phyloP scores from a whole-genome alignment of 371 early-diverging fungal species.

The Capillidium heterosporum region DNA sequence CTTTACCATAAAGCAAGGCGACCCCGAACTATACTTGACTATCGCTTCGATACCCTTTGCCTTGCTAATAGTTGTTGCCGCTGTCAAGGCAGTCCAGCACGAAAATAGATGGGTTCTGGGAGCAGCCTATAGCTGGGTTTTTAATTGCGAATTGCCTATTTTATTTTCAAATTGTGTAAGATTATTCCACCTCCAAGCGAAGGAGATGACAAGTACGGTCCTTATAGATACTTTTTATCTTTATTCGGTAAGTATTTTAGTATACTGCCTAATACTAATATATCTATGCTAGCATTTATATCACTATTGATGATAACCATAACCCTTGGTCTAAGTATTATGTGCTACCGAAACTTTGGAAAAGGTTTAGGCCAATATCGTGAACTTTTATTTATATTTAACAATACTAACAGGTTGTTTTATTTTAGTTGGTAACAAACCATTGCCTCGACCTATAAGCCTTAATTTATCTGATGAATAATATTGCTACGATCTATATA shows the following conservation, averaged over 20 bases:
- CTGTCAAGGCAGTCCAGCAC: neutral
- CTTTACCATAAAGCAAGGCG: neutral
- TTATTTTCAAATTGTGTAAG: neutral
- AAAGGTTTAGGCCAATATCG: neutral
- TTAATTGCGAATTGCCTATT: neutral
- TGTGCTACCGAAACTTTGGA: neutral
- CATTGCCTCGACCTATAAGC: no score
- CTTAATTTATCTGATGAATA: no score
- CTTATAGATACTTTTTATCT: neutral
- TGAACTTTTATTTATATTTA: no score
- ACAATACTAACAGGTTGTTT: no score
- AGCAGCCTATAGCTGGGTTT: neutral
- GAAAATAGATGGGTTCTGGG: neutral
- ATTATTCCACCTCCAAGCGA: neutral
- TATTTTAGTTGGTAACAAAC: no score
- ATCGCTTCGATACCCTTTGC: neutral
- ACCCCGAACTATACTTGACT: neutral
- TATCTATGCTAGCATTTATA: neutral
- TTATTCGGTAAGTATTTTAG: neutral
- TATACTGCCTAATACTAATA: neutral
- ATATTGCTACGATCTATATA: no score
- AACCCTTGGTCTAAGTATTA: neutral
- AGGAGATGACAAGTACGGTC: neutral
- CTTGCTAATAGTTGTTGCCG: neutral
- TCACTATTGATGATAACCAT: neutral